Percentiles rank a stretch among this genome's conserved stretches.
Conservation (phyloP, 2,329 filamentous ascomycete species). For the Cladophialophora carrionii region DNA sequence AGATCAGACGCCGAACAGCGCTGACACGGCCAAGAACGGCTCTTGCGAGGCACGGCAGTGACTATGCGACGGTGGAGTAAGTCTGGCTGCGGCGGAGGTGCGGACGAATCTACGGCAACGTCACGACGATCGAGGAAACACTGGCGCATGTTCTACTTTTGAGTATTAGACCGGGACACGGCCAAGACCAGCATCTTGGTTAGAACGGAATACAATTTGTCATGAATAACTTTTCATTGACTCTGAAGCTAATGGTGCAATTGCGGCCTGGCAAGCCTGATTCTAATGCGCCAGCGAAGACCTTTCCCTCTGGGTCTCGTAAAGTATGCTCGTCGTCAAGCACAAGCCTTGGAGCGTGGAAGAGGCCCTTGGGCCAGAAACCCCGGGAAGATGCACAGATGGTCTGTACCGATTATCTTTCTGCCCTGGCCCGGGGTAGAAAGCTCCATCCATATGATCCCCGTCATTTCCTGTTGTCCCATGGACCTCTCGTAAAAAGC, state of each 20-base stretch:
- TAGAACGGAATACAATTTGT: background rate
- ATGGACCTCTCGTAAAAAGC: constrained; percentile 29
- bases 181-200: background rate
- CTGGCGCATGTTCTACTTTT: background rate
- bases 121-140: background rate
- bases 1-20: background rate
- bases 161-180: background rate
- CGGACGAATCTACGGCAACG: background rate
- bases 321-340: constrained; percentile 28
- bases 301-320: constrained; percentile 35
- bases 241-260: constrained; percentile 7
- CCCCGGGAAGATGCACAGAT: constrained; percentile 32
- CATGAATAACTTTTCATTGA: constrained; percentile 10
- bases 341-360: constrained; percentile 21
- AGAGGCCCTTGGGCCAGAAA: constrained; percentile 21
- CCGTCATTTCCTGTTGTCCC: constrained; percentile 18
- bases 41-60: background rate
- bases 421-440: constrained; percentile 23
- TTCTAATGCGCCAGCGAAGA: constrained; percentile 37
- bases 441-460: constrained; percentile 22
- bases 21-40: background rate
- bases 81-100: background rate
- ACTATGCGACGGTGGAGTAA: background rate
- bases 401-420: constrained; percentile 18
- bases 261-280: constrained; percentile 36